Evolutionary conservation across 441 rosid species (phyloP).

Genomic region (Aleurites moluccanus): DNA sequence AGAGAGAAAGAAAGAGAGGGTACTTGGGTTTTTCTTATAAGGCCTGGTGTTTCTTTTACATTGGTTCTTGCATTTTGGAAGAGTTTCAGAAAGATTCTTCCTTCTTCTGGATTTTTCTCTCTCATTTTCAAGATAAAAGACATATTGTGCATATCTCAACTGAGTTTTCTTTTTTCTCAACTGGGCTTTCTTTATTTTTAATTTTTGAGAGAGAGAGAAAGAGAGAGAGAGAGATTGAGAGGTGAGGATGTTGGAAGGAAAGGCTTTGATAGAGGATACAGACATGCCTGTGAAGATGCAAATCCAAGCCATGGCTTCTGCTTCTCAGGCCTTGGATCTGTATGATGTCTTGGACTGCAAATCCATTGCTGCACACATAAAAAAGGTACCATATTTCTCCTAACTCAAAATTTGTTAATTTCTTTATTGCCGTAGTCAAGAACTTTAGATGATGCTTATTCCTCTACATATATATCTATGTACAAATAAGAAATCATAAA

Average conservation of each 20-base stretch:
- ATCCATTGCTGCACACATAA: constrained; percentile 74
- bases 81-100: neutral
- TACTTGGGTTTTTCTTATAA: neutral
- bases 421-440: neutral
- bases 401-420: neutral
- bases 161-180: constrained; percentile 9
- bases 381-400: constrained; percentile 52
- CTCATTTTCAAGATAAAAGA: neutral
- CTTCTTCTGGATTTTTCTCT: neutral
- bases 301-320: constrained; percentile 72
- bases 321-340: constrained; percentile 80
- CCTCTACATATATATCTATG: no score
- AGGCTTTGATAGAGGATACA: constrained; percentile 77
- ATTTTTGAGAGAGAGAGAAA: neutral
- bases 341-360: constrained; percentile 68
- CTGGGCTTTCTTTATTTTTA: constrained; percentile 2
- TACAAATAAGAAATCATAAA: no score
- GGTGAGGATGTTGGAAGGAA: constrained; percentile 82
- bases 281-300: constrained; percentile 94
- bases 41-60: constrained; percentile 17
- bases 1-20: neutral
- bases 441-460: no score
- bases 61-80: constrained; percentile 8
- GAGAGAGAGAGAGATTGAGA: neutral
- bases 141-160: neutral